Evolutionary conservation across 805 yeast genomes (phyloP), one percentile per base, ranked within the genome.

Genomic region (Yamadazyma insecticola): DNA sequence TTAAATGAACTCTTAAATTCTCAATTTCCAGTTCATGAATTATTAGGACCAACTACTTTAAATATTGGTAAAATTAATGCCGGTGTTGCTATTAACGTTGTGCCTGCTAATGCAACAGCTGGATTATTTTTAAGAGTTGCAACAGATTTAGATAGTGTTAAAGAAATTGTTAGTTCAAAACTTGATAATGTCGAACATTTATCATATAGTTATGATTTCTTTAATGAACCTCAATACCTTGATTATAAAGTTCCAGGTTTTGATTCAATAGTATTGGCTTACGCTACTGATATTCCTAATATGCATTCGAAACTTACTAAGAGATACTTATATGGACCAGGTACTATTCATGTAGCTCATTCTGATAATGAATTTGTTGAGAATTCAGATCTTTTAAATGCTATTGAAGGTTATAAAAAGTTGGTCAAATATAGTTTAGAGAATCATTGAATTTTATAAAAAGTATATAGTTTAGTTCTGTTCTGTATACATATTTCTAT

Each of bases 221-320:
- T 36, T 2, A 45, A 52, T 9, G 67, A 53, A 15, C 77, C 81
- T 4, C 63, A 62, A 12, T 60, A 57, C 35, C 61, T 75, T 41
- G 81, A 80, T 47, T 68, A 63, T 49, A 63, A 77, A 6, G 78
- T 80, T 5, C 75, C 77, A n/a, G 86, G 84, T 0, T 81, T 80
- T 43, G 82, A 78, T 3, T 55, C 63, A 11, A 55, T 63, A 13
- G 56, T 69, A 5, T 51, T 70, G 39, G 71, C 78, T 1, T 75
- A 73, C 44, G 63, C 67, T 15, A 75, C 81, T 2, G 63, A 58
- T 32, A 46, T 58, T 13, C 64, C 64, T 2, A 44, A 53, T 32
- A 46, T 61, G 26, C 27, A 25, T 3, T 39, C 45, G 4, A 42
- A 43, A 6, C 37, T 57, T 24, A 31, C 45, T 16, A 40, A 58